Percentiles rank a stretch among this genome's conserved stretches.
phyloP scores from a whole-genome alignment of 116 monocot genomes.

The Trichopus zeylanicus region DNA sequence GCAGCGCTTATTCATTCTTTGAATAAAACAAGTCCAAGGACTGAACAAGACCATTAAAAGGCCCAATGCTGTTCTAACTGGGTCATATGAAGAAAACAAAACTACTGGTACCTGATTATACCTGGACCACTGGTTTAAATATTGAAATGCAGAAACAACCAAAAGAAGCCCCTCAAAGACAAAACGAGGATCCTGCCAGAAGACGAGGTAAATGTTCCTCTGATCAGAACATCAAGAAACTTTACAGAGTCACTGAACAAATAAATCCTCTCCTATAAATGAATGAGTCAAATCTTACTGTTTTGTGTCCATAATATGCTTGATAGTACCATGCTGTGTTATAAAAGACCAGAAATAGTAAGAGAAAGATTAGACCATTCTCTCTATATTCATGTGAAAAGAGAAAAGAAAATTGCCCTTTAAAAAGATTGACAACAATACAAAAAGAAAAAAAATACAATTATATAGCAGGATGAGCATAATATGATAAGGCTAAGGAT shows the following conservation, averaged over 20 bases:
- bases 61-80: too few relatives aligned
- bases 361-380: background rate
- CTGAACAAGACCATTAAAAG: too few relatives aligned
- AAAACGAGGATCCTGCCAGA: slow-evolving; percentile 73
- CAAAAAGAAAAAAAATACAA: too few relatives aligned
- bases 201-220: background rate
- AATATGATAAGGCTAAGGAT: background rate
- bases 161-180: slow-evolving; percentile 87
- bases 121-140: slow-evolving; percentile 74
- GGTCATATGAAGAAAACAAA: too few relatives aligned
- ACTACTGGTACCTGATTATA: slow-evolving; percentile 64
- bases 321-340: slow-evolving; percentile 92
- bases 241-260: background rate
- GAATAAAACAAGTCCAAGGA: too few relatives aligned
- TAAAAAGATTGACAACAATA: background rate
- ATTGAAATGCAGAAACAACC: slow-evolving; percentile 83
- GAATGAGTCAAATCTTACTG: slow-evolving; percentile 36
- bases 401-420: background rate
- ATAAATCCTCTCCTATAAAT: background rate
- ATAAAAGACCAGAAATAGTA: slow-evolving; percentile 65
- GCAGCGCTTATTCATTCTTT: too few relatives aligned
- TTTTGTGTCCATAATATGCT: slow-evolving; percentile 97
- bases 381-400: background rate
- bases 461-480: too few relatives aligned
- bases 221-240: background rate